Evolutionary conservation across 257 asterid species (phyloP), one percentile per base, ranked within the genome.

Genomic region (Plantago ovata): DNA sequence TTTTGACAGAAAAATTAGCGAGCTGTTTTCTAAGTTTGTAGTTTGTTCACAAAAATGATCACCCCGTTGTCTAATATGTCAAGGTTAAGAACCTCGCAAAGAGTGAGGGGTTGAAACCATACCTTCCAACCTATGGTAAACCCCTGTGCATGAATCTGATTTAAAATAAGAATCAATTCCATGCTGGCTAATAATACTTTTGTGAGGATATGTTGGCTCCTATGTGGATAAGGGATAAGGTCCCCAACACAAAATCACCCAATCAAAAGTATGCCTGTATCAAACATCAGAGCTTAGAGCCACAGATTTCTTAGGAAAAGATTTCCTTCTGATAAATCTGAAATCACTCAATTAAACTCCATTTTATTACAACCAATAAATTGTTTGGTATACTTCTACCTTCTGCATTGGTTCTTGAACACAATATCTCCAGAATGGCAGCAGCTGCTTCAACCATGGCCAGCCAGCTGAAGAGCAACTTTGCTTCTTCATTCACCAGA

Each of bases 361-460:
- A 14, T 15, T 49, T 56, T 55, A 58, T 65, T 53, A 64, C 15
- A 40, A 21, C 14, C 66, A 58, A 4, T 60, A 39, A 38, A 38
- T 66, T 54, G 60, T 68, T 50, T 53, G 42, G 63, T 67, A 53
- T 22, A 59, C 62, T 53, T 58, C 61, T 38, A 18, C 48, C 1
- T 64, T 59, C 56, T 55, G 13, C 47, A 55, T 22, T 55, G 19
- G 60, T 21, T 33, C 47, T 15, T 19, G 32, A 18, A 33, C 22
- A 9, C 19, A 52, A 18, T 38, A 20, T 19, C 14, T 4, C n/a
- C n/a, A 60, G 55, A 75, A 84, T 90, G 96, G 97, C 96, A 64
- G 71, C 84, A 49, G 71, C 85, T 51, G 83, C 96, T 45, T 84
- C 96, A 49, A 68, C 95, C 53, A 85, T 84, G 87, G 87, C 95